Evolutionary conservation across 371 early-diverging fungal species (phyloP).

Genomic region (Lichtheimia hyalospora): DNA sequence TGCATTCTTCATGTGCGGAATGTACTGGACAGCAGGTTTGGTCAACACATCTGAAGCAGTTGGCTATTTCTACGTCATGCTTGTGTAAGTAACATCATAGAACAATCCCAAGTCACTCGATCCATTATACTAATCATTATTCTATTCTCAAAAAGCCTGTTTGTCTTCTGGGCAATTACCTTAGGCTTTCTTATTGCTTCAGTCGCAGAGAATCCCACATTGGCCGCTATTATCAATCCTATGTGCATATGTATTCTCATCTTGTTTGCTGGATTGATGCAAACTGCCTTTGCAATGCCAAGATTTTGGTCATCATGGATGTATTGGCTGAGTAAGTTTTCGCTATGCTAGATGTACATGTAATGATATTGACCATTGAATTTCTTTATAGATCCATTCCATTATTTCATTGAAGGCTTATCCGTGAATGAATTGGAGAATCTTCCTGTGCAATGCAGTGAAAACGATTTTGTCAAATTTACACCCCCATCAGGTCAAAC

Average conservation of each 20-base stretch:
- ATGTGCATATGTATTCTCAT: constrained; percentile 55
- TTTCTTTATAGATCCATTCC: constrained; percentile 53
- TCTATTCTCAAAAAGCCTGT: constrained; percentile 13
- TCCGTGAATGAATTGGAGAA: constrained; percentile 61
- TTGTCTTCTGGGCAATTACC: constrained; percentile 63
- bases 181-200: constrained; percentile 65
- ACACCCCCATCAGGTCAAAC: constrained; percentile 56
- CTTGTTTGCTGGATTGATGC: constrained; percentile 68
- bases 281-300: constrained; percentile 59
- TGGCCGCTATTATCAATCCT: constrained; percentile 66
- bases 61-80: constrained; percentile 59
- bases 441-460: constrained; percentile 44
- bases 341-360: neutral
- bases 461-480: constrained; percentile 44
- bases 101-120: too few species aligned
- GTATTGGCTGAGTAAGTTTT: constrained; percentile 46
- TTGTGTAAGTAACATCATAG: constrained; percentile 11
- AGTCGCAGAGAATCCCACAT: constrained; percentile 25
- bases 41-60: constrained; percentile 36
- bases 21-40: constrained; percentile 72
- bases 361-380: neutral
- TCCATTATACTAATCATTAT: too few species aligned
- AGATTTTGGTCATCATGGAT: constrained; percentile 72
- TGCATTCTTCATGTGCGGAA: constrained; percentile 50
- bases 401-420: constrained; percentile 67